A percentile compares a stretch with the other conserved stretches of the same genome.
Evolutionary conservation across 495 filamentous ascomycete genomes (phyloP).

Genomic region (Pseudevernia furfuracea): DNA sequence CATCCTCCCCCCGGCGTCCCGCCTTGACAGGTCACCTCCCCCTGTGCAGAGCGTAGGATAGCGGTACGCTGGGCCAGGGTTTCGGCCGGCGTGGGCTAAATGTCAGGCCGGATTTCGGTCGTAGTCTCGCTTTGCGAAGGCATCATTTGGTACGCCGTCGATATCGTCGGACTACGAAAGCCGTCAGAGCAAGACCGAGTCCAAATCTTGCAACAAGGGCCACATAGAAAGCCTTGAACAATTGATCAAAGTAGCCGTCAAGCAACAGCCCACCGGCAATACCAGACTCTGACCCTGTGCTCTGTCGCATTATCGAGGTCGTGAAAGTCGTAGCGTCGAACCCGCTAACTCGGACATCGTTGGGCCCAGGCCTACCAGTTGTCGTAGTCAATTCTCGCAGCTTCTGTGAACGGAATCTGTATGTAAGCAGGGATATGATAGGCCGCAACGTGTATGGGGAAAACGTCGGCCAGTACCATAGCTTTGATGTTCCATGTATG

Average conservation of each 20-base stretch:
- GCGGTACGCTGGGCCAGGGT: background rate
- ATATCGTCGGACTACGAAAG: background rate
- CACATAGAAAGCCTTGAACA: constrained; percentile 52
- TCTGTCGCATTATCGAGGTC: constrained; percentile 23
- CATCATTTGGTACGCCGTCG: background rate
- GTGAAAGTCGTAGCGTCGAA: constrained; percentile 34
- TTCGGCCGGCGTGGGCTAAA: background rate
- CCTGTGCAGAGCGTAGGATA: background rate
- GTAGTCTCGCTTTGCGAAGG: background rate
- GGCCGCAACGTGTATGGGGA: constrained; percentile 56
- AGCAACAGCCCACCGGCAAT: constrained; percentile 55
- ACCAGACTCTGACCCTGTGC: constrained; percentile 27
- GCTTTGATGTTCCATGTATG: constrained; percentile 49
- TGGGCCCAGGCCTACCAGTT: constrained; percentile 21
- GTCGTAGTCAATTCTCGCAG: constrained; percentile 32
- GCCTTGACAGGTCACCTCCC: background rate
- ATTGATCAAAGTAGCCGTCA: constrained; percentile 60
- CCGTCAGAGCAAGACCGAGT: constrained; percentile 19
- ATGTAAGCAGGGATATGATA: constrained; percentile 54
- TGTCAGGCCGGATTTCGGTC: background rate
- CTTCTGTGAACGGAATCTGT: constrained; percentile 52
- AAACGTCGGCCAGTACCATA: constrained; percentile 71
- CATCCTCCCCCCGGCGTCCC: background rate
- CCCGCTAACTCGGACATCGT: constrained; percentile 39
- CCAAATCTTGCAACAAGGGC: constrained; percentile 36